Evolutionary conservation across 768 basidiomycete genomes (phyloP).

Genomic region (Mycena latifolia): DNA sequence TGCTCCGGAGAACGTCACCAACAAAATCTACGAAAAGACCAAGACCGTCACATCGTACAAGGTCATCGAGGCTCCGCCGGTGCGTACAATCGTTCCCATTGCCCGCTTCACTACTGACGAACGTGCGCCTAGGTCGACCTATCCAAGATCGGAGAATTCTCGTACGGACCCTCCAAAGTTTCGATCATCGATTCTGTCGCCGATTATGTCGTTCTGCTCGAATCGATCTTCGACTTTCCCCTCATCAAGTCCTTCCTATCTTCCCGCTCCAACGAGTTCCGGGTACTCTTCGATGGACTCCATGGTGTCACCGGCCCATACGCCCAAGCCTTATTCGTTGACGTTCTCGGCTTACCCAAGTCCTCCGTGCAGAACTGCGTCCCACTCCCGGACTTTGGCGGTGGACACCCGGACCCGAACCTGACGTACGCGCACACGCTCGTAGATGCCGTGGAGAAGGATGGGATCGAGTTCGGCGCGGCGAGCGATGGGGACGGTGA

Average conservation of each 20-base stretch:
- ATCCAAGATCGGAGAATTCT: slow-evolving; percentile 81
- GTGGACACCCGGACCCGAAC: slow-evolving; percentile 98
- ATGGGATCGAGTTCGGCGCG: slow-evolving; percentile 92
- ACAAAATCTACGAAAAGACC: slow-evolving; percentile 93
- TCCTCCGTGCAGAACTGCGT: slow-evolving; percentile 91
- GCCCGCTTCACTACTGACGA: slow-evolving; percentile 21
- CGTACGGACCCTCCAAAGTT: slow-evolving; percentile 86
- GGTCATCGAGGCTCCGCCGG: slow-evolving; percentile 80
- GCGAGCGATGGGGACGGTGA: slow-evolving; percentile 99
- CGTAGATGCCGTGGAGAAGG: slow-evolving; percentile 91
- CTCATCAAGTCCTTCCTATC: slow-evolving; percentile 92
- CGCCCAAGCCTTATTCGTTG: slow-evolving; percentile 88
- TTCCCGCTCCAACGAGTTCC: slow-evolving; percentile 75
- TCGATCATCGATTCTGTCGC: slow-evolving; percentile 94
- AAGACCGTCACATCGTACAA: slow-evolving; percentile 91
- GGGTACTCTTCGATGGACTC: slow-evolving; percentile 95
- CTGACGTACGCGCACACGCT: slow-evolving; percentile 96
- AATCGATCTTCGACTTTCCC: slow-evolving; percentile 94
- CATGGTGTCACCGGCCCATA: slow-evolving; percentile 99
- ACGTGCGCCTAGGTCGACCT: slow-evolving; percentile 76
- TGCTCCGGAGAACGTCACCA: slow-evolving; percentile 95
- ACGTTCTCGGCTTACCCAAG: slow-evolving; percentile 83
- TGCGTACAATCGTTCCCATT: slow-evolving; percentile 51
- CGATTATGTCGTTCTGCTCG: slow-evolving; percentile 87
- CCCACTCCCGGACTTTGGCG: slow-evolving; percentile 96